Conservation (phyloP, 768 basidiomycete species). For the Rhodotorula sphaerocarpa region DNA sequence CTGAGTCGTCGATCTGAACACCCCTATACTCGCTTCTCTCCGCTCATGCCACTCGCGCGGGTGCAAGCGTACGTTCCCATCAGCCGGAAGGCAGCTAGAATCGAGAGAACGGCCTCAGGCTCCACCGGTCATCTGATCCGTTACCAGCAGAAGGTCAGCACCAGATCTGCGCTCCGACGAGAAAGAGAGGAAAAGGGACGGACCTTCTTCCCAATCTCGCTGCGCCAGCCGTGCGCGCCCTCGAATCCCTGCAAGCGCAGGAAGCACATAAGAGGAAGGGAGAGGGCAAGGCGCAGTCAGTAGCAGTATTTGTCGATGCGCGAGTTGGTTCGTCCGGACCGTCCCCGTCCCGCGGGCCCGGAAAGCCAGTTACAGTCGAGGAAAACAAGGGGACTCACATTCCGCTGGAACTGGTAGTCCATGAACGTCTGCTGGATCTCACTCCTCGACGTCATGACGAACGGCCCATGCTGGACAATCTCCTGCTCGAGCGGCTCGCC, state of each 20-base stretch:
- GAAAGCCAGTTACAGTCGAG: not conserved
- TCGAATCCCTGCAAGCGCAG: slow-evolving; percentile 60
- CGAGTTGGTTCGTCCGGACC: no score
- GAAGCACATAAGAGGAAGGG: not conserved
- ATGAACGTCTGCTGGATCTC: slow-evolving; percentile 73
- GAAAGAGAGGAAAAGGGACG: no score
- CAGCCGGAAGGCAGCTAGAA: no score
- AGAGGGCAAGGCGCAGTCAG: no score
- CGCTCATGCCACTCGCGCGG: no score
- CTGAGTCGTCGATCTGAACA: no score
- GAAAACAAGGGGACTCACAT: not conserved
- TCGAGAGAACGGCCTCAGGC: not conserved
- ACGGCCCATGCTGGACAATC: slow-evolving; percentile 56
- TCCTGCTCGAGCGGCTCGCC: slow-evolving; percentile 83
- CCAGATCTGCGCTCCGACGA: no score
- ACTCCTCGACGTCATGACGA: slow-evolving; percentile 23
- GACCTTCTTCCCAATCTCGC: slow-evolving; percentile 45
- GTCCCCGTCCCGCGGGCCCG: slow-evolving; percentile 36
- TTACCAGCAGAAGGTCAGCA: no score
- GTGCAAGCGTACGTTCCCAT: no score
- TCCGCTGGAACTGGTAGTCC: slow-evolving; percentile 53
- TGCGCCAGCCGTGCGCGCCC: slow-evolving; percentile 70
- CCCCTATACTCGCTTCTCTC: no score
- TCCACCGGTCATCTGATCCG: no score
- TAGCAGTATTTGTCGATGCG: no score